Conservation (phyloP, 345 rosid genomes). For the Lepidium aucheri region DNA sequence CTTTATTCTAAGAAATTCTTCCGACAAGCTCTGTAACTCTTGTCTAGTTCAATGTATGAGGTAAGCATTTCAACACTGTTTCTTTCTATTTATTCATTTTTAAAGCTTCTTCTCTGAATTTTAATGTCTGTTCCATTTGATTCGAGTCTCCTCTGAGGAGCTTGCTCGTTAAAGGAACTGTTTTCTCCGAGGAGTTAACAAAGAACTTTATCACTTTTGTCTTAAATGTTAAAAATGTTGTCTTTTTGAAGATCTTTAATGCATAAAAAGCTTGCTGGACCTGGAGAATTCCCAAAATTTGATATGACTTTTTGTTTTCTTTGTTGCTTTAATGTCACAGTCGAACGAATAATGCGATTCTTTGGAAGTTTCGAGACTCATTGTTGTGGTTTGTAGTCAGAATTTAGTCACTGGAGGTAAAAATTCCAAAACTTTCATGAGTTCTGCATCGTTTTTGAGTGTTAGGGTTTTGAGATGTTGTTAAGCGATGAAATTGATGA, state of each 20-base stretch:
- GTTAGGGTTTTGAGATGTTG: neutral
- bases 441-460: neutral
- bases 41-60: neutral
- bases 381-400: neutral
- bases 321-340: constrained; percentile 12
- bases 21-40: neutral
- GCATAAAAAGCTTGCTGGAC: neutral
- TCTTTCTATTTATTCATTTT: neutral
- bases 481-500: neutral
- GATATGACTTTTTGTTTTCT: neutral
- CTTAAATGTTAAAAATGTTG: neutral
- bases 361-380: neutral
- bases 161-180: neutral
- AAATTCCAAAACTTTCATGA: neutral
- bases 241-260: neutral
- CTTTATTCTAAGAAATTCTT: neutral
- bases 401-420: neutral
- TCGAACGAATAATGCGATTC: constrained; percentile 1
- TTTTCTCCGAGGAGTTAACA: neutral
- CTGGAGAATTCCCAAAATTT: neutral
- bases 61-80: constrained; percentile 21
- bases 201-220: neutral
- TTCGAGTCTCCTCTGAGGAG: neutral
- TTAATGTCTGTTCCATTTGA: neutral
- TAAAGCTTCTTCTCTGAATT: neutral